Evolutionary conservation across 1,284 basidiomycete genomes (phyloP), one percentile per base, ranked within the genome.

Genomic region (Cryptococcus sp.): DNA sequence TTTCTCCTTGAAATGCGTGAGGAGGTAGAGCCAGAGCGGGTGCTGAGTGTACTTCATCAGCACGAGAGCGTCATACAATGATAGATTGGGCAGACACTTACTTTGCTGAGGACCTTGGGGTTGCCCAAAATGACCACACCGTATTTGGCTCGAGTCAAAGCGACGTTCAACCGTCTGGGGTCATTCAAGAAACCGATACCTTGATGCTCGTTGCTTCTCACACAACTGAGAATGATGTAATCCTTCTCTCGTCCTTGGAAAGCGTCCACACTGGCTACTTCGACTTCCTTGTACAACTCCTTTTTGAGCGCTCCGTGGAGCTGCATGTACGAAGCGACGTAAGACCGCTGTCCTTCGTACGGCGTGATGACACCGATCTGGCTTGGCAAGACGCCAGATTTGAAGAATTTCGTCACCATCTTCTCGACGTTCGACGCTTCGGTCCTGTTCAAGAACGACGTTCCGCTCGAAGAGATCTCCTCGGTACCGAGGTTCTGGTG

Each of bases 171-270:
- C 66, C 96, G 88, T 62, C 96, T 83, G 3, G 96, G 96, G 77
- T 99, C 96, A 72, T 95, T 97, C 81, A 99, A 84, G 85, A 99
- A 99, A 57, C 96, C 96, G 64, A 99, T 99, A 30, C 96, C 96
- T 77, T 98, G 96, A 74, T 99, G 95, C 76, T 99, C 96, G 78
- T 99, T 99, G 80, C 93, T 96, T 72, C 96, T 83, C n/a, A 99
- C 96, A 76, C 96, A 99, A 75, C 90, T 93, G 53, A 99, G 84
- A 70, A 99, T 98, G 78, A 99, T 98, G 72, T 99, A 98, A 78
- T 99, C 96, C 84, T 99, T 99, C 82, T 99, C 96, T 73, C 96
- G 87, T 38, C 96, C 96, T 77, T 99, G 96, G 85, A 99, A 99
- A 2, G 96, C 96, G 77, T 99, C 96, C 52, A 99, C 96, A 71